phyloP scores from a whole-genome alignment of 192 early-diverging fungal genomes.

The Anaeromyces robustus region DNA sequence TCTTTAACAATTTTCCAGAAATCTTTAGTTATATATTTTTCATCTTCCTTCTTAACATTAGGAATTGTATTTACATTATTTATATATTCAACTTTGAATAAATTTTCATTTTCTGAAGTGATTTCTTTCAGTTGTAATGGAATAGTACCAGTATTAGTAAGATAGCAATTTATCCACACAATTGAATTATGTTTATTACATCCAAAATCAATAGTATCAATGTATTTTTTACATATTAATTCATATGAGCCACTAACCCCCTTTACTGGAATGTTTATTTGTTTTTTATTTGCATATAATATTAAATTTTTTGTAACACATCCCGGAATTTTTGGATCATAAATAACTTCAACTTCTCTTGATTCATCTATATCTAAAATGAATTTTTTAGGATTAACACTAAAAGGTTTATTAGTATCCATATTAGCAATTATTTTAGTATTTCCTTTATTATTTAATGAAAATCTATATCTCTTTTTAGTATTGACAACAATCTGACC shows the following conservation, averaged over 20 bases:
- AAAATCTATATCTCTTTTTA: not conserved
- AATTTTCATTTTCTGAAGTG: not conserved
- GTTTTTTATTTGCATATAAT: not conserved
- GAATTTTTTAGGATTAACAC: not conserved
- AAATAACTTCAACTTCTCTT: not conserved
- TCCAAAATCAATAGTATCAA: not conserved
- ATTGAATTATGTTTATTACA: not conserved
- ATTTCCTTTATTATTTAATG: not conserved
- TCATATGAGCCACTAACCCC: not conserved
- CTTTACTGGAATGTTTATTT: not conserved
- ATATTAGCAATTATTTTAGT: not conserved
- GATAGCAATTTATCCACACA: not conserved
- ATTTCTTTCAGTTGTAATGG: not conserved
- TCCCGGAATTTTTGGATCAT: not conserved
- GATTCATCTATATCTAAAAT: not conserved
- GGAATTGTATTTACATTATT: not conserved
- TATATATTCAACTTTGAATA: not conserved
- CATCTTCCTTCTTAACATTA: not conserved
- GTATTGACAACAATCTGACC: not conserved
- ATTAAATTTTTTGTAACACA: not conserved
- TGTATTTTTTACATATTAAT: not conserved
- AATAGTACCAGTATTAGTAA: not conserved
- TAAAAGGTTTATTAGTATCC: not conserved
- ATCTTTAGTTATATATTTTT: not conserved
- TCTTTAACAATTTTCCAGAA: not conserved